Evolutionary conservation across 2,329 filamentous ascomycete species (phyloP).

Genomic region (Sporothrix brasiliensis): DNA sequence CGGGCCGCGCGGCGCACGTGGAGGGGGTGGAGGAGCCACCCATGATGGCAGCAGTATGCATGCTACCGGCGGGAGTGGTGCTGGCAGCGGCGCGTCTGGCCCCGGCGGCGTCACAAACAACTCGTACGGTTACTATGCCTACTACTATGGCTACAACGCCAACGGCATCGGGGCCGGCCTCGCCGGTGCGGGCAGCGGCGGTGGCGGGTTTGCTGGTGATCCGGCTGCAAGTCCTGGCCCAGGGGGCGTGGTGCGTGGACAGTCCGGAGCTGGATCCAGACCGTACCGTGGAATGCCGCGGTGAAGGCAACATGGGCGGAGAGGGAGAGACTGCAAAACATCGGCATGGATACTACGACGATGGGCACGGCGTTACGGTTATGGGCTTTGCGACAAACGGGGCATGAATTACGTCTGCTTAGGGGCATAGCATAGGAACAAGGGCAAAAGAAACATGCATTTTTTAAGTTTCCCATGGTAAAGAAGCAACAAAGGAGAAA

Average conservation of each 20-base stretch:
- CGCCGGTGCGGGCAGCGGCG: slow-evolving; percentile 5
- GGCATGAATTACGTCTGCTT: not conserved
- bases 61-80: not conserved
- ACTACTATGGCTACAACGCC: slow-evolving; percentile 37
- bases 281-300: slow-evolving; percentile 35
- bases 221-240: slow-evolving; percentile 23
- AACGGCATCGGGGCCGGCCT: slow-evolving; percentile 26
- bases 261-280: slow-evolving; percentile 31
- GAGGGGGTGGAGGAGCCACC: not conserved
- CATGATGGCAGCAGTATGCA: too few relatives aligned
- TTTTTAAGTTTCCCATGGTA: not conserved
- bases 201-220: not conserved
- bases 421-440: not conserved
- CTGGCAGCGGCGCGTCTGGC: not conserved
- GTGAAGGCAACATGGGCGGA: not conserved
- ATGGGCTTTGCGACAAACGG: not conserved
- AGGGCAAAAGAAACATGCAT: slow-evolving; percentile 1
- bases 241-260: slow-evolving; percentile 34
- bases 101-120: slow-evolving; percentile 26
- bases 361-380: not conserved
- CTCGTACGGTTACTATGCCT: slow-evolving; percentile 42
- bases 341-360: slow-evolving; percentile 4
- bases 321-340: not conserved
- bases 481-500: not conserved
- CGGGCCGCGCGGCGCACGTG: slow-evolving; percentile 50